These are phyloP conservation scores for Yamadazyma pseudoaaseri DNA, from an alignment of 1,139 yeast genomes.

Conservation along the genomic window DNA sequence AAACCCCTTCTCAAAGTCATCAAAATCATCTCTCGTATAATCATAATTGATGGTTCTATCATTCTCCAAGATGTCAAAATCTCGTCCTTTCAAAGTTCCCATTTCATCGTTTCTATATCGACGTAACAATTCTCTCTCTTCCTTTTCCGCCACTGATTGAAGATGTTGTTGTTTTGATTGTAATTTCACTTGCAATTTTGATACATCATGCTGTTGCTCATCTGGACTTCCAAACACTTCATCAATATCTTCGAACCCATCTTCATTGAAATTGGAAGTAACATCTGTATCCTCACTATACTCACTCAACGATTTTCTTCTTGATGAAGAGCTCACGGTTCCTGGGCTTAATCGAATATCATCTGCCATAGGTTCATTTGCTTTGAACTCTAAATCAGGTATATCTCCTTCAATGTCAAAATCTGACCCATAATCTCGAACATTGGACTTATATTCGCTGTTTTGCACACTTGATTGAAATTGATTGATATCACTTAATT, in stretches of 20 bases:
- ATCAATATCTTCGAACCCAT: constrained; percentile 43
- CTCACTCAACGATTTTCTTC: constrained; percentile 27
- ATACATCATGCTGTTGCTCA: constrained; percentile 2
- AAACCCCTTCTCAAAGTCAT: constrained; percentile 40
- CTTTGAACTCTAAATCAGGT: constrained; percentile 11
- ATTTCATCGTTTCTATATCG: constrained; percentile 19
- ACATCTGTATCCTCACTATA: constrained; percentile 43
- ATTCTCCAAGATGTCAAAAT: constrained; percentile 29
- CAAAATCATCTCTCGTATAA: constrained; percentile 38
- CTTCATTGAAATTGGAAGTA: constrained; percentile 41
- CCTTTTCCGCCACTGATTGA: constrained; percentile 34
- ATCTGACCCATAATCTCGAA: constrained; percentile 14
- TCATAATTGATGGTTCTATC: constrained; percentile 38
- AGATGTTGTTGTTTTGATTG: constrained; percentile 26
- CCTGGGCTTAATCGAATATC: constrained; percentile 12
- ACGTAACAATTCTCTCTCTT: constrained; percentile 29
- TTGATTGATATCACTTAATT: constrained; percentile 14
- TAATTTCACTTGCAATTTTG: constrained; percentile 19
- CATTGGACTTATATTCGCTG: constrained; percentile 3
- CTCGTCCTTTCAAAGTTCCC: constrained; percentile 26
- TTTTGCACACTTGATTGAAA: constrained; percentile 11
- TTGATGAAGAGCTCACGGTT: constrained; percentile 12
- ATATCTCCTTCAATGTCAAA: constrained; percentile 10
- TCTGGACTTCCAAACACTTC: constrained; percentile 30
- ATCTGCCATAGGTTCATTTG: constrained; percentile 5